Evolutionary conservation across 2,329 filamentous ascomycete species (phyloP).

Genomic region (Ophiostoma populinum): DNA sequence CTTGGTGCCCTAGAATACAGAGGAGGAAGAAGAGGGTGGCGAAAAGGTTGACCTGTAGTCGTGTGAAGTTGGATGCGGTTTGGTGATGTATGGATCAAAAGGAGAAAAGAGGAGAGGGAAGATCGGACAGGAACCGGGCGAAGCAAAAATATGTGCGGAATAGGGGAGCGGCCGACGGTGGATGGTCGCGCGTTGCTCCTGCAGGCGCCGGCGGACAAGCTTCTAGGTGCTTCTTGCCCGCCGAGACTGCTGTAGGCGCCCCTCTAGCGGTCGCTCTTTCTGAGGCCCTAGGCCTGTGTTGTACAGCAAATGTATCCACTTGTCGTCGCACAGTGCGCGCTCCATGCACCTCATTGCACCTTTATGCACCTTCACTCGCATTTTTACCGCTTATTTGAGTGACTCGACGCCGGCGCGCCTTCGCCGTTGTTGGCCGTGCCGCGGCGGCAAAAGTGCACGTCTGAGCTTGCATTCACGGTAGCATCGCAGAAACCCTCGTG

Average conservation of each 20-base stretch:
- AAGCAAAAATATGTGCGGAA: slow-evolving; percentile 16
- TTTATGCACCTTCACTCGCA: no score
- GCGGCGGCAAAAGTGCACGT: no score
- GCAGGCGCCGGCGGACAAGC: neutral
- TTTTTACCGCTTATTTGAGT: no score
- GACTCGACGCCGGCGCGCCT: no score
- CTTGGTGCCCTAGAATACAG: slow-evolving; percentile 67
- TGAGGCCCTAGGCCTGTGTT: slow-evolving; percentile 1
- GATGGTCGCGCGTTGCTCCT: slow-evolving; percentile 12
- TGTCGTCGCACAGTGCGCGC: neutral
- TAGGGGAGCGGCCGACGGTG: slow-evolving; percentile 5
- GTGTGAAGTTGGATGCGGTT: slow-evolving; percentile 21
- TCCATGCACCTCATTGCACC: neutral
- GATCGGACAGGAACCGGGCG: slow-evolving; percentile 14
- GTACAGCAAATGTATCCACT: neutral
- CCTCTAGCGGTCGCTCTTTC: slow-evolving; percentile 2
- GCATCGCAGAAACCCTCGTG: no score
- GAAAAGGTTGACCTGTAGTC: slow-evolving; percentile 6
- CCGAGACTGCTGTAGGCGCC: neutral
- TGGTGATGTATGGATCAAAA: slow-evolving; percentile 17
- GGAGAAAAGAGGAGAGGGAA: slow-evolving; percentile 16
- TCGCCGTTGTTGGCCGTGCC: no score
- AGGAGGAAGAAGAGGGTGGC: slow-evolving; percentile 9
- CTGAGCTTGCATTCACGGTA: no score
- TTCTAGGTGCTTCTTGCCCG: slow-evolving; percentile 1